Evolutionary conservation across 495 filamentous ascomycete genomes (phyloP).

Genomic region (Podospora sp.): DNA sequence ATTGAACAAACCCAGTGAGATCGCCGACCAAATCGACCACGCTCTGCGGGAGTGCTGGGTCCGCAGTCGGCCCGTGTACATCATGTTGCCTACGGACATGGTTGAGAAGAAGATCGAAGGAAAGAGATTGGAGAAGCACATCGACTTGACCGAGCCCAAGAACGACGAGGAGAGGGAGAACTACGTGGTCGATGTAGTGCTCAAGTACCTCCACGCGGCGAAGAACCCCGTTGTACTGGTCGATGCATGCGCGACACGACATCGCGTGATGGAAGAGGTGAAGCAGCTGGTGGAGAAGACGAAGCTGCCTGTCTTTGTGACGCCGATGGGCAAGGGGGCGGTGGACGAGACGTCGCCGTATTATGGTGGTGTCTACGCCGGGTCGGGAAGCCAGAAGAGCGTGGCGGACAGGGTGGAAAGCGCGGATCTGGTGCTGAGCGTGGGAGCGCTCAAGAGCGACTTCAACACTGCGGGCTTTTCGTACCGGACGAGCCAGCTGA

Average conservation of each 20-base stretch:
- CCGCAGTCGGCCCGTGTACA: slow-evolving; percentile 75
- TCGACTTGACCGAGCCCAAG: slow-evolving; percentile 64
- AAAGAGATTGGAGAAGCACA: slow-evolving; percentile 61
- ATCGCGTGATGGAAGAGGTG: slow-evolving; percentile 73
- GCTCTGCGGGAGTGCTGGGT: slow-evolving; percentile 78
- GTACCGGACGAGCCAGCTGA: slow-evolving; percentile 77
- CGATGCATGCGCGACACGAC: slow-evolving; percentile 88
- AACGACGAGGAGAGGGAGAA: slow-evolving; percentile 78
- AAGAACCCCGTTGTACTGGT: slow-evolving; percentile 80
- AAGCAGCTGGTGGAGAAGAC: slow-evolving; percentile 77
- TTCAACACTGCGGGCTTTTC: slow-evolving; percentile 93
- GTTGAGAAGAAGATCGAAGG: slow-evolving; percentile 78
- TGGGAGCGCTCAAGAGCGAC: slow-evolving; percentile 82
- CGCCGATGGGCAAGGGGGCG: slow-evolving; percentile 90
- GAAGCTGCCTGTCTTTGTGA: slow-evolving; percentile 78
- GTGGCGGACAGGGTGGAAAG: slow-evolving; percentile 75
- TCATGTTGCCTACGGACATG: slow-evolving; percentile 85
- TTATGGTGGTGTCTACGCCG: slow-evolving; percentile 88
- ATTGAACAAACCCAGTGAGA: slow-evolving; percentile 69
- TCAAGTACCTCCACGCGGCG: slow-evolving; percentile 75
- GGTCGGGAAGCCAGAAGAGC: slow-evolving; percentile 70
- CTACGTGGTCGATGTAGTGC: slow-evolving; percentile 78
- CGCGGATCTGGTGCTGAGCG: slow-evolving; percentile 79
- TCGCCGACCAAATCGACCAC: slow-evolving; percentile 76
- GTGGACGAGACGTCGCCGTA: slow-evolving; percentile 74